These are phyloP conservation scores for Boletus mariae DNA, from an alignment of 1,284 basidiomycete species.

Conservation along the genomic window DNA sequence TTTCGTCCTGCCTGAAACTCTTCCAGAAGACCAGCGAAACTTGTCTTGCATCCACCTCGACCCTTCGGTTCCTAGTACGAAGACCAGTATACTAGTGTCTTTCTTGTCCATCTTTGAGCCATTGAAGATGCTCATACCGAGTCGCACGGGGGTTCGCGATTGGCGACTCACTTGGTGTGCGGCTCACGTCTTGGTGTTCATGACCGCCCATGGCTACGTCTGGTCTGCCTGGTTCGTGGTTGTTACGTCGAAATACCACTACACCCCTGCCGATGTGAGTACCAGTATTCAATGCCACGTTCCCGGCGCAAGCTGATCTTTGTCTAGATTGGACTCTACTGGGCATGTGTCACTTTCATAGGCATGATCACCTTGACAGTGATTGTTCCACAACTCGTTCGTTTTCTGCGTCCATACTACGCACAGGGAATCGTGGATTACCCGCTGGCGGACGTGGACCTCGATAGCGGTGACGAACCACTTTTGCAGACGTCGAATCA, in stretches of 20 bases:
- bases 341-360: constrained; percentile 12
- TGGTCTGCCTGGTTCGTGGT: constrained; percentile 25
- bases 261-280: constrained; percentile 26
- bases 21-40: constrained; percentile 26
- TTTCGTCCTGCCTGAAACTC: constrained; percentile 32
- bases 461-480: neutral
- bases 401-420: constrained; percentile 22
- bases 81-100: neutral
- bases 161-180: constrained; percentile 33
- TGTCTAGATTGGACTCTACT: constrained; percentile 25
- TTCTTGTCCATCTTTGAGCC: constrained; percentile 24
- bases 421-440: neutral
- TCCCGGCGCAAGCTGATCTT: constrained; percentile 5
- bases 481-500: constrained; percentile 21
- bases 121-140: constrained; percentile 27
- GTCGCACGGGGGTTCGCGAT: constrained; percentile 22
- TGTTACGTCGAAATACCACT: constrained; percentile 20
- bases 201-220: constrained; percentile 19
- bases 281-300: accelerated
- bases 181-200: constrained; percentile 23
- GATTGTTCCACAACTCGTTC: constrained; percentile 18
- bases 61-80: neutral
- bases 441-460: neutral
- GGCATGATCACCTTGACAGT: constrained; percentile 13
- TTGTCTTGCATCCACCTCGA: constrained; percentile 6